Conservation (phyloP, 805 yeast species). For the Zygosaccharomyces gambellarensis region DNA sequence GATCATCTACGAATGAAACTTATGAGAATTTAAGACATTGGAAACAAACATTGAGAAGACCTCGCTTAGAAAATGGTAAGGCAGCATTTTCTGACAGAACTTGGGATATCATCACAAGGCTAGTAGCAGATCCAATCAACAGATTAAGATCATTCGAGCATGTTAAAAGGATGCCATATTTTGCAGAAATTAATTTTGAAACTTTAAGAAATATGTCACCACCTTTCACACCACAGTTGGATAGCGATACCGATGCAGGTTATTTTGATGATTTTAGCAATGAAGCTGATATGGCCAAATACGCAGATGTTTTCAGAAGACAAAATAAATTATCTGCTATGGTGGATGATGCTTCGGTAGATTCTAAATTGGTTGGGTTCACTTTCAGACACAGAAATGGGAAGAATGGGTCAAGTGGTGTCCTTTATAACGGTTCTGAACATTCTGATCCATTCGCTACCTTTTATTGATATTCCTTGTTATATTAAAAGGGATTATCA, state of each 20-base stretch:
- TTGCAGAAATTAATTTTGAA: slow-evolving; percentile 78
- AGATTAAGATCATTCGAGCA: slow-evolving; percentile 78
- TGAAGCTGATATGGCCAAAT: slow-evolving; percentile 95
- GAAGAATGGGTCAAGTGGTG: slow-evolving; percentile 37
- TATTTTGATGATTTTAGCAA: slow-evolving; percentile 96
- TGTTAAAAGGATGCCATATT: slow-evolving; percentile 73
- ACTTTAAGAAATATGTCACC: slow-evolving; percentile 67
- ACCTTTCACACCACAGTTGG: slow-evolving; percentile 95
- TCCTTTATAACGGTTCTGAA: slow-evolving; percentile 33
- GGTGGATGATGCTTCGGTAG: slow-evolving; percentile 50
- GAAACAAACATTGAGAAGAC: slow-evolving; percentile 83
- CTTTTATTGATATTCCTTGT: slow-evolving; percentile 22
- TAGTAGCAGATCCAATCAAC: slow-evolving; percentile 73
- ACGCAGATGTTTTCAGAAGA: slow-evolving; percentile 93
- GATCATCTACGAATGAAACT: slow-evolving; percentile 89
- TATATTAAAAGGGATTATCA: background rate
- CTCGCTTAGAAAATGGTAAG: slow-evolving; percentile 86
- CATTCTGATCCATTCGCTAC: slow-evolving; percentile 38
- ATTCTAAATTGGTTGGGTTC: slow-evolving; percentile 85
- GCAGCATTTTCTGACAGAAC: slow-evolving; percentile 94
- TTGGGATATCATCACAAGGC: slow-evolving; percentile 77
- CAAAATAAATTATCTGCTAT: slow-evolving; percentile 76
- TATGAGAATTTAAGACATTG: slow-evolving; percentile 89
- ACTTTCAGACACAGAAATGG: slow-evolving; percentile 79
- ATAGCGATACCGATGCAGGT: slow-evolving; percentile 97